Percentiles rank a stretch among this genome's conserved stretches.
phyloP scores from a whole-genome alignment of 768 basidiomycete species.

The Ephemerocybe angulata region DNA sequence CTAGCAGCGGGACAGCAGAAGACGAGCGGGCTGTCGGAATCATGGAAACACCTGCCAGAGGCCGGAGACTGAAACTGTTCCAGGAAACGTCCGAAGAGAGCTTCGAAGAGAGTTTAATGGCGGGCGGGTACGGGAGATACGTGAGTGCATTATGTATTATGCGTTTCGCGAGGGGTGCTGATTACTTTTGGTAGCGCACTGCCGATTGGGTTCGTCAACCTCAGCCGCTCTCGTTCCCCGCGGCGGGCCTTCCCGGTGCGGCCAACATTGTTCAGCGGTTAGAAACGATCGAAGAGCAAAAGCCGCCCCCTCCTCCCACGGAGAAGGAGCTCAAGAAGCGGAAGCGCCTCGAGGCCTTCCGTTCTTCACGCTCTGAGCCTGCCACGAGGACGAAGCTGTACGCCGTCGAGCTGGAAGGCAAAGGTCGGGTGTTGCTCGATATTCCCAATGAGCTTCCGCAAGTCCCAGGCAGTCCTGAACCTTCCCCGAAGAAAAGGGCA shows the following conservation, averaged over 20 bases:
- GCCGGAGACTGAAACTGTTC: slow-evolving; percentile 69
- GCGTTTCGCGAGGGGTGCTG: no score
- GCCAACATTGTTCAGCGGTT: slow-evolving; percentile 39
- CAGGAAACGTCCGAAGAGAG: slow-evolving; percentile 82
- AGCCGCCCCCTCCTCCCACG: slow-evolving; percentile 28
- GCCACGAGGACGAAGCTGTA: slow-evolving; percentile 43
- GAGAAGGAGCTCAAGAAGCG: slow-evolving; percentile 68
- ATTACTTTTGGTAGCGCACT: slow-evolving; percentile 39
- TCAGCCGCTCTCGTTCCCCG: slow-evolving; percentile 42
- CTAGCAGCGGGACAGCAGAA: slow-evolving; percentile 28
- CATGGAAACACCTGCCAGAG: slow-evolving; percentile 67
- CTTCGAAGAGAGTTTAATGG: slow-evolving; percentile 81
- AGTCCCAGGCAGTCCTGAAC: slow-evolving; percentile 24
- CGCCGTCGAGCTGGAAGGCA: slow-evolving; percentile 63
- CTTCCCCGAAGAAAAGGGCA: slow-evolving; percentile 35
- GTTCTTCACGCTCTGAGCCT: slow-evolving; percentile 32
- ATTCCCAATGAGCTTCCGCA: slow-evolving; percentile 39
- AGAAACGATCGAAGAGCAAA: slow-evolving; percentile 38
- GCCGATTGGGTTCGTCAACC: slow-evolving; percentile 60
- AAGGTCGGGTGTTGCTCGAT: slow-evolving; percentile 69
- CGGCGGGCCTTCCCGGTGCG: slow-evolving; percentile 38
- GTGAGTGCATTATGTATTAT: slow-evolving; percentile 42
- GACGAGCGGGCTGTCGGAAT: slow-evolving; percentile 50
- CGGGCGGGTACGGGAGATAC: slow-evolving; percentile 75
- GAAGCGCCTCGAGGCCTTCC: slow-evolving; percentile 67